Base-by-base conservation (phyloP, 495 filamentous ascomycete species). In the Pseudomonodictys pantanalensis region DNA sequence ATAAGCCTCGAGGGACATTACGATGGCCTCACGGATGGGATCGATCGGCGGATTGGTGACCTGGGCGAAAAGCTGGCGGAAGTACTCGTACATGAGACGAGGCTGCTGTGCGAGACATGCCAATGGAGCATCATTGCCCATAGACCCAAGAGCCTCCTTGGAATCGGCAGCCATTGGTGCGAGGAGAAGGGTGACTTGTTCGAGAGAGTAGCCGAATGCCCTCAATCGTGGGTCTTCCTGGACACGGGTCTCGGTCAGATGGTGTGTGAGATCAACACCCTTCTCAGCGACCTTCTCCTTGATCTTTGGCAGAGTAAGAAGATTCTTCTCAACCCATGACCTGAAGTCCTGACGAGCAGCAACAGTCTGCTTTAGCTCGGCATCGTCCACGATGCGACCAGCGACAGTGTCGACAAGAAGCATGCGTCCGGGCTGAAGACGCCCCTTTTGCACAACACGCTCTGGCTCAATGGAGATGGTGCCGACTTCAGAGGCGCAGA, bases 31-130 rank as follows among this genome's bases (percentile, higher is more conserved):
- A 75, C 93, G 83, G 67, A 99, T 99, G 6, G 93, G 93, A 69
- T 99, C 93, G 71, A 99, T 99, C 6, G 93, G 93, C 56, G 93
- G 93, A 71, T 99, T 99, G 32, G 93, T 99, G 73, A 99, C 93
- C 78, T 99, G 93, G 8, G 93, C 93, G 71, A 99, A 99, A 28
- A 99, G 86, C 77, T 99, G 90, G 28, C 95, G 86, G 86, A 97
- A 99, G 75, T 99, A 99, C 73, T 99, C 93, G 71, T 90, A 96
- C 38, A 97, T 83, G 52, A 97, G 79, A 66, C 92, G 90, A 52
- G 93, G 92, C 53, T 93, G 88, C 46, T 86, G 81, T 26, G 93
- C 87, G 62, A 99, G 81, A 73, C 92, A 97, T 25, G 93, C 93
- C 64, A 99, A 76, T 15, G 93, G 93, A 35, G 91, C 90, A 79